Percentiles rank a stretch among this genome's conserved stretches.
phyloP scores from a whole-genome alignment of 2,329 filamentous ascomycete genomes.

The Phoma sp. region DNA sequence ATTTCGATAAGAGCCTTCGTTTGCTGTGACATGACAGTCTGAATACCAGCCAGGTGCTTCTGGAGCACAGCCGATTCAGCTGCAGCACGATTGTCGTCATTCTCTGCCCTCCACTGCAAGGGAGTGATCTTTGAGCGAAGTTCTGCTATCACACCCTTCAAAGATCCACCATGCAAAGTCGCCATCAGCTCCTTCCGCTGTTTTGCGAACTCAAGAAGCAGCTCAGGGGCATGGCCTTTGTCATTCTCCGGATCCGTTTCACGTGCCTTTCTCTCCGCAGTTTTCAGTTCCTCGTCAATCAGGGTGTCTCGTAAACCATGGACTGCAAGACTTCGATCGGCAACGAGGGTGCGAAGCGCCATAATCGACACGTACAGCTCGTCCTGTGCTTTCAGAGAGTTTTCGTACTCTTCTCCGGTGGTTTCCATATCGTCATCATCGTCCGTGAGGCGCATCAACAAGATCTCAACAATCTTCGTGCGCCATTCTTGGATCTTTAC shows the following conservation, averaged over 20 bases:
- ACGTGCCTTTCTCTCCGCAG: conserved; percentile 67
- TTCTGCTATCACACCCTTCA: conserved; percentile 74
- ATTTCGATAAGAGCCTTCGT: conserved; percentile 59
- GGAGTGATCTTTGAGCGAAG: conserved; percentile 69
- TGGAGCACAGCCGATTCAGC: conserved; percentile 72
- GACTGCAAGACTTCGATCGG: conserved; percentile 79
- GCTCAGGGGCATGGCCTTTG: conserved; percentile 73
- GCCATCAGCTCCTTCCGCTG: conserved; percentile 60
- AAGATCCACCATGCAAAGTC: conserved; percentile 62
- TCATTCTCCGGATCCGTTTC: conserved; percentile 60
- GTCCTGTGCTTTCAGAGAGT: conserved; percentile 87
- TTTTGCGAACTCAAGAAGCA: conserved; percentile 63
- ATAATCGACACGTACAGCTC: conserved; percentile 88
- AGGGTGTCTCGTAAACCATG: conserved; percentile 80
- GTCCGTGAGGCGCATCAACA: conserved; percentile 80
- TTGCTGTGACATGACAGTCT: conserved; percentile 60
- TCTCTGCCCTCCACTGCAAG: conserved; percentile 65
- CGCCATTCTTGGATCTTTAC: conserved; percentile 77
- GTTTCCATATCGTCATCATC: conserved; percentile 78
- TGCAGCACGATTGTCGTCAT: conserved; percentile 62
- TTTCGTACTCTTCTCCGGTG: conserved; percentile 89
- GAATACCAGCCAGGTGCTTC: conserved; percentile 67
- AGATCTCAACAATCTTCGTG: conserved; percentile 72
- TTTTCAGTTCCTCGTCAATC: conserved; percentile 74
- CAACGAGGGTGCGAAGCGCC: conserved; percentile 74